Base-by-base conservation (phyloP, 257 asterid species). In the Solanum dulcamara region DNA sequence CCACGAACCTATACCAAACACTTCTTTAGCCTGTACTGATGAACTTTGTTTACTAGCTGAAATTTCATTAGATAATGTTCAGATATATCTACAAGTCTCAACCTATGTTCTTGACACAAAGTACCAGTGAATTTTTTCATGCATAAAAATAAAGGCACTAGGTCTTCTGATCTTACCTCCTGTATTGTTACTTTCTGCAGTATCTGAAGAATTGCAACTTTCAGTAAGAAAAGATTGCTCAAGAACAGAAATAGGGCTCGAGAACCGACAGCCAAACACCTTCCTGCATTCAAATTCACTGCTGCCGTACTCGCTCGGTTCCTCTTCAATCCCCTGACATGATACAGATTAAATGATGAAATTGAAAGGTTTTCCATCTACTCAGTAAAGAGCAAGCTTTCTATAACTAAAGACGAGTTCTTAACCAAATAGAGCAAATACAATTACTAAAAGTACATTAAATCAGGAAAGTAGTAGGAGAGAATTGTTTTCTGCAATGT, bases 41-140 rank as follows among this genome's bases (percentile, higher is more conserved):
- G 96, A 93, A 80, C 92, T 86, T 88, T 80, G 93, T 86, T 91
- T 93, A 90, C 93, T 90, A 81, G 90, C 99, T 93, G 94, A 60
- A 90, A 86, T 86, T 86, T 71, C 79, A 37, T 70, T 28, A 50
- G 68, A 74, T 18, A 68, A 81, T 30, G 80, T 37, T 37, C 77
- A 60, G 80, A 48, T 84, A 33, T 35, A 72, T 81, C 40, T 33
- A 48, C 1, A 33, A 72, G 37, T 74, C 10, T 70, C 80, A 35
- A 35, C 26, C 80, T 37, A 70, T 35, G 77, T 88, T 87, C 66
- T 42, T 30, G 59, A 26, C 17, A 71, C 10, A 37, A 35, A 33
- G 18, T 33, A 71, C 80, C 33, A 38, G 59, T 24, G 40, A 30
- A 8, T 28, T 77, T 77, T 46, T 77, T 46, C 40, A 44, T 46